phyloP scores from a whole-genome alignment of 345 rosid species.

The Salix purpurea region DNA sequence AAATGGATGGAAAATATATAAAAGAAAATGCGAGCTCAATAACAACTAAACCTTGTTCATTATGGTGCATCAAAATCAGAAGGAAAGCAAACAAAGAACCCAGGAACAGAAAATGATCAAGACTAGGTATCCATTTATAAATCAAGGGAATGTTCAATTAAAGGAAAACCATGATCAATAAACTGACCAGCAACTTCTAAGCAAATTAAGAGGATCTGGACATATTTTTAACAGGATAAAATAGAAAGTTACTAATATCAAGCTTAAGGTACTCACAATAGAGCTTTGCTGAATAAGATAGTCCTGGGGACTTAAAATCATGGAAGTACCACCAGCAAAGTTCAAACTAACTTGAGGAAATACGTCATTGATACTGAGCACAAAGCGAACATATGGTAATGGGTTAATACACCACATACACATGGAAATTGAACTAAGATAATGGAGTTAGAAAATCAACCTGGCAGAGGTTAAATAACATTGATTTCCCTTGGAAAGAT shows the following conservation, averaged over 20 bases:
- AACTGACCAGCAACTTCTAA: background rate
- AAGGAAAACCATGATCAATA: background rate
- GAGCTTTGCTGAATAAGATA: slow-evolving; percentile 77
- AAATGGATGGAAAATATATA: too few species aligned
- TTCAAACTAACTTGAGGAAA: slow-evolving; percentile 90
- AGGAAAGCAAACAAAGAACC: background rate
- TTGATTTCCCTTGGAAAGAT: slow-evolving; percentile 52
- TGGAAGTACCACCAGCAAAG: slow-evolving; percentile 84
- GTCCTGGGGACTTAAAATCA: slow-evolving; percentile 68
- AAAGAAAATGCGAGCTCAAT: background rate
- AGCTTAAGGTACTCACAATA: slow-evolving; percentile 46
- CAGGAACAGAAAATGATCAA: background rate
- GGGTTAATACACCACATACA: slow-evolving; percentile 2
- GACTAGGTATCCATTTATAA: background rate
- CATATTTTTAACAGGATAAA: background rate
- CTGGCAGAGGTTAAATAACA: slow-evolving; percentile 67
- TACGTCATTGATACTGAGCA: slow-evolving; percentile 48
- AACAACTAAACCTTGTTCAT: background rate
- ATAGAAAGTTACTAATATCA: background rate
- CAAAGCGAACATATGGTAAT: slow-evolving; percentile 11
- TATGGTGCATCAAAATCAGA: background rate
- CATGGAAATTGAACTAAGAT: background rate
- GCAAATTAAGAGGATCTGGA: background rate
- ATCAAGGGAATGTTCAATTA: too few species aligned
- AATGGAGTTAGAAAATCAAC: slow-evolving; percentile 34